These are phyloP conservation scores for Mantamonas sphyraenae DNA, from an alignment of 78 protist genomes.

Conservation along the genomic window DNA sequence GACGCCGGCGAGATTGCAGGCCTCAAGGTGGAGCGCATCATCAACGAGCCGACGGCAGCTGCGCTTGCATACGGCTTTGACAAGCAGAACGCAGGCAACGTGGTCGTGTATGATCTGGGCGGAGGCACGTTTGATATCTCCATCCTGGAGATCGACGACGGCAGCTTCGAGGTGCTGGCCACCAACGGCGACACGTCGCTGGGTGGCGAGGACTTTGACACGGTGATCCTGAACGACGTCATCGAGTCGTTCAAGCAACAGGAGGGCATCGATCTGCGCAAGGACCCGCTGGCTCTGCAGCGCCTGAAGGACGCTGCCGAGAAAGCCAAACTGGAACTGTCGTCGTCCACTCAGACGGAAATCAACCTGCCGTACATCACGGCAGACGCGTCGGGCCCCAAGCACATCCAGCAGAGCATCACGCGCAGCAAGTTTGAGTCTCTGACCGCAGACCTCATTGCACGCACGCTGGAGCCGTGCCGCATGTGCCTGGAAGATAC, in stretches of 20 bases:
- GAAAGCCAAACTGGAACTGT: constrained; percentile 94
- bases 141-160: constrained; percentile 87
- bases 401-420: constrained; percentile 81
- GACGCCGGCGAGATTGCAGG: constrained; percentile 99
- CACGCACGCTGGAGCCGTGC: constrained; percentile 85
- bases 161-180: constrained; percentile 95
- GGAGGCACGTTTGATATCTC: constrained; percentile 99
- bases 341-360: constrained; percentile 74
- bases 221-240: constrained; percentile 50
- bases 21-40: constrained; percentile 87
- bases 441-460: constrained; percentile 65
- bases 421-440: constrained; percentile 82
- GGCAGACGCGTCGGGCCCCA: constrained; percentile 91
- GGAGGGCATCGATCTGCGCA: constrained; percentile 51
- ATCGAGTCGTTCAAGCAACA: constrained; percentile 77
- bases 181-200: constrained; percentile 98
- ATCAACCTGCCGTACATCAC: constrained; percentile 97
- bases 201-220: constrained; percentile 99
- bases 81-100: constrained; percentile 39
- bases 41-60: constrained; percentile 99
- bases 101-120: constrained; percentile 97
- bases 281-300: constrained; percentile 88
- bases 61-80: constrained; percentile 93
- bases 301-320: constrained; percentile 97
- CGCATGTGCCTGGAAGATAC: constrained; percentile 89